phyloP scores from a whole-genome alignment of 306 rosid genomes.

The Cucurbita pepo region DNA sequence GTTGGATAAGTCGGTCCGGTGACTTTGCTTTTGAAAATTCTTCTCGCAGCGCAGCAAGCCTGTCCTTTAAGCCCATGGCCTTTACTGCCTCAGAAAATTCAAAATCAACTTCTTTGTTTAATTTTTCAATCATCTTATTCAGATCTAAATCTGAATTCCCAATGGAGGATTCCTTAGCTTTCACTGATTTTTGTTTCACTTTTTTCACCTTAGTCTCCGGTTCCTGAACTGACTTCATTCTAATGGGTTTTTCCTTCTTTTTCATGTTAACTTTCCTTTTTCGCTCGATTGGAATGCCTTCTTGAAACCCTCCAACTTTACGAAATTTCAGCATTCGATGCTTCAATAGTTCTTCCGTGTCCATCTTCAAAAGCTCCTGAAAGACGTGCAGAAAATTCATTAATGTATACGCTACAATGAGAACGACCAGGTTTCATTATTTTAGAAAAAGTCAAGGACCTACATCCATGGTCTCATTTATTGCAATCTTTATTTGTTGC shows the following conservation, averaged over 20 bases:
- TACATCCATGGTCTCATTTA: conserved; percentile 72
- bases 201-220: conserved; percentile 6
- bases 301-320: conserved; percentile 64
- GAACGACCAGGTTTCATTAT: conserved; percentile 1
- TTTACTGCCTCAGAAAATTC: conserved; percentile 53
- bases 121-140: conserved; percentile 37
- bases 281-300: conserved; percentile 65
- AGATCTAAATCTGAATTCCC: conserved; percentile 24
- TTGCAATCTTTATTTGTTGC: conserved; percentile 58
- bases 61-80: conserved; percentile 42
- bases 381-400: neutral
- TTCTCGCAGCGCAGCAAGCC: conserved; percentile 27
- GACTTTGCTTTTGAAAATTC: conserved; percentile 39
- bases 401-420: neutral
- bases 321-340: conserved; percentile 75
- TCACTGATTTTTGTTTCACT: conserved; percentile 7
- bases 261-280: conserved; percentile 49
- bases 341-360: conserved; percentile 36
- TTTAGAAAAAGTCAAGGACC: conserved; percentile 20
- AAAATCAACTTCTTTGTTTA: conserved; percentile 40
- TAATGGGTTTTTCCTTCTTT: conserved; percentile 30
- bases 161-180: conserved; percentile 9
- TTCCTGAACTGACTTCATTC: conserved; percentile 10
- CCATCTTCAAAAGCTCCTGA: conserved; percentile 64
- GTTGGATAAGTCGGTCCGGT: conserved; percentile 30